Percentiles rank a stretch among this genome's conserved stretches.
Conservation (phyloP, 2,329 filamentous ascomycete genomes). For the Diaporthe vaccinii region DNA sequence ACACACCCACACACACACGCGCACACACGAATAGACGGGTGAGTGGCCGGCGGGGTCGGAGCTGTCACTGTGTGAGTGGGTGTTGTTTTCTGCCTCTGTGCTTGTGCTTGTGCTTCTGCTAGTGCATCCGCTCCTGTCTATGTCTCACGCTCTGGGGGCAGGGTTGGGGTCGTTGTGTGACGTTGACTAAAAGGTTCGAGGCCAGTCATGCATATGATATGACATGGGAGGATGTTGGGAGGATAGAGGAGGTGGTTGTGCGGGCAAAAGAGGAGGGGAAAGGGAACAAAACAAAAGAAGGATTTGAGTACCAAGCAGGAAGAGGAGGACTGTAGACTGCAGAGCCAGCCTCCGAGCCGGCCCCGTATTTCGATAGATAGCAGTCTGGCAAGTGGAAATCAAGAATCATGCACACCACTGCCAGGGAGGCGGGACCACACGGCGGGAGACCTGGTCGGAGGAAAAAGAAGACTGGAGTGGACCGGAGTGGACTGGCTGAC, state of each 20-base stretch:
- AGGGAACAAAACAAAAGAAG: background rate
- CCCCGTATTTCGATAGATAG: slow-evolving; percentile 31
- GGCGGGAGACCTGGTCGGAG: background rate
- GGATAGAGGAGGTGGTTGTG: background rate
- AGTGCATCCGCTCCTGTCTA: background rate
- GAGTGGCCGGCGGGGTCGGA: slow-evolving; percentile 22
- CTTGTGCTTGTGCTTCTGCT: slow-evolving; percentile 1
- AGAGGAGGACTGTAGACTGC: slow-evolving; percentile 15
- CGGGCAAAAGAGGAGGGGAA: background rate
- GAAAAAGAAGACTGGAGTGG: background rate
- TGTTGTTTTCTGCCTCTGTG: slow-evolving; percentile 1
- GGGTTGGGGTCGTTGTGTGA: slow-evolving; percentile 22
- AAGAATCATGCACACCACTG: slow-evolving; percentile 28
- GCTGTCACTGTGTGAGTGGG: background rate
- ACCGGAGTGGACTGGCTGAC: slow-evolving; percentile 6
- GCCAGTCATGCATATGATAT: slow-evolving; percentile 4
- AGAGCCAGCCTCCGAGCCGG: slow-evolving; percentile 2
- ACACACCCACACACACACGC: background rate
- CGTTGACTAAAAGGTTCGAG: background rate
- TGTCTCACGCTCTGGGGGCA: background rate
- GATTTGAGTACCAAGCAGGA: background rate
- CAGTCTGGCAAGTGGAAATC: slow-evolving; percentile 25
- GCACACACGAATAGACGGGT: background rate
- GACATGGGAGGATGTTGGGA: background rate
- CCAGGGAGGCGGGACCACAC: slow-evolving; percentile 3